Evolutionary conservation across 768 basidiomycete genomes (phyloP).

Genomic region (Kwoniella shandongensis): DNA sequence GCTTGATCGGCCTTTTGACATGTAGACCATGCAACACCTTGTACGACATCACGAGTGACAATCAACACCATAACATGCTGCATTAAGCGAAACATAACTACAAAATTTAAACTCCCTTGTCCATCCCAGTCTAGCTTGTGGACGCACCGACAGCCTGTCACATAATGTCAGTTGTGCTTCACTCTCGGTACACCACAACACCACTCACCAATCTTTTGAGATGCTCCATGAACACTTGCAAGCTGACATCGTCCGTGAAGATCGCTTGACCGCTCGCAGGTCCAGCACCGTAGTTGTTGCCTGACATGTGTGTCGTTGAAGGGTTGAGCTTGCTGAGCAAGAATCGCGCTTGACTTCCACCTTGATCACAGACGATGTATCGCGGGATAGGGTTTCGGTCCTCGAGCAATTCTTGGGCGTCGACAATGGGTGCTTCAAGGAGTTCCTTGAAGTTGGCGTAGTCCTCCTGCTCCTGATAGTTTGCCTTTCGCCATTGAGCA

Average conservation of each 20-base stretch:
- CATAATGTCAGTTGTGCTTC: background rate
- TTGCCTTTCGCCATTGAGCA: conserved; percentile 96
- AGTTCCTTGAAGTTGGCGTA: conserved; percentile 98
- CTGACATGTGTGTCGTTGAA: conserved; percentile 94
- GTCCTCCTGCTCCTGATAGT: conserved; percentile 97
- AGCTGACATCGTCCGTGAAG: conserved; percentile 97
- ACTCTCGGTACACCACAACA: background rate
- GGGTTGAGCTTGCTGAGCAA: conserved; percentile 93
- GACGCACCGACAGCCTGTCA: conserved; percentile 51
- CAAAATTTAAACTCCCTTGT: background rate
- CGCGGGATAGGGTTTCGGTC: conserved; percentile 97
- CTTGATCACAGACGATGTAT: conserved; percentile 97
- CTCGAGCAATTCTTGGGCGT: conserved; percentile 90
- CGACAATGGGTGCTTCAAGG: conserved; percentile 76
- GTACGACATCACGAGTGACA: too few species aligned
- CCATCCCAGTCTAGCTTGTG: conserved; percentile 52
- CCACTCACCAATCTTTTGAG: conserved; percentile 74
- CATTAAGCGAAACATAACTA: background rate
- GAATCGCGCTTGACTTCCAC: conserved; percentile 98
- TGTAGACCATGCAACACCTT: too few species aligned
- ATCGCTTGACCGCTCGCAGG: conserved; percentile 81
- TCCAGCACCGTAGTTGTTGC: conserved; percentile 63
- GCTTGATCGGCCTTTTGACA: too few species aligned
- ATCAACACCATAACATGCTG: conserved; percentile 8
- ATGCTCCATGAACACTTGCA: conserved; percentile 69